Evolutionary conservation across 805 yeast species (phyloP).

Genomic region (Middelhovenomyces tepae): DNA sequence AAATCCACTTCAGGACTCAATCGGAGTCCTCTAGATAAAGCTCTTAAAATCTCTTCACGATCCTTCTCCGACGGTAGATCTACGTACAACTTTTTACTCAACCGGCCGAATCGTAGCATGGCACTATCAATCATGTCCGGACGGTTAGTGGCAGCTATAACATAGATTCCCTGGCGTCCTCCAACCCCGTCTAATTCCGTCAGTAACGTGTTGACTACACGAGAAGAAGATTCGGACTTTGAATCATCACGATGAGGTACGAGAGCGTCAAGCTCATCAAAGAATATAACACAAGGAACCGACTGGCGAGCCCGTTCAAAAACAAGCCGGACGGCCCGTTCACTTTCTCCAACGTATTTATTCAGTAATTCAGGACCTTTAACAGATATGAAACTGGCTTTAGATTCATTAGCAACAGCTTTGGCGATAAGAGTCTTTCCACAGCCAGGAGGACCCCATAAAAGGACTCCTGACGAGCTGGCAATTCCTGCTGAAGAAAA

Average conservation of each 20-base stretch:
- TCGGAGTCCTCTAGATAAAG: conserved; percentile 73
- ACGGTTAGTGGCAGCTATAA: conserved; percentile 92
- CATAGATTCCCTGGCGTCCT: conserved; percentile 87
- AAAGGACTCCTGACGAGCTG: conserved; percentile 92
- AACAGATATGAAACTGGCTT: conserved; percentile 91
- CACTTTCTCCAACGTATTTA: conserved; percentile 95
- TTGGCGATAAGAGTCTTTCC: conserved; percentile 95
- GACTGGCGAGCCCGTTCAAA: conserved; percentile 89
- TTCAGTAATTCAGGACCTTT: conserved; percentile 93
- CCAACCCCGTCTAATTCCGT: conserved; percentile 94
- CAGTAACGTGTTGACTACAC: conserved; percentile 89
- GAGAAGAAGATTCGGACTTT: conserved; percentile 77
- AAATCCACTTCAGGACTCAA: conserved; percentile 55
- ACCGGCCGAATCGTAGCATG: conserved; percentile 93
- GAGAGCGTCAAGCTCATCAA: conserved; percentile 92
- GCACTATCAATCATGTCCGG: conserved; percentile 99
- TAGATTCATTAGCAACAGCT: conserved; percentile 95
- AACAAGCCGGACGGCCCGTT: conserved; percentile 87
- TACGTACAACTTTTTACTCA: conserved; percentile 86
- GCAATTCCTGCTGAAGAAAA: conserved; percentile 86
- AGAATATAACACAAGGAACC: conserved; percentile 87
- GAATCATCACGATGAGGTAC: conserved; percentile 91
- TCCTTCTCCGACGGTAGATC: conserved; percentile 79
- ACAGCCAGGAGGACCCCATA: conserved; percentile 99
- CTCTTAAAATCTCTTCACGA: conserved; percentile 70